Conservation (phyloP, 805 yeast species). For the Blastobotrys attinorum region DNA sequence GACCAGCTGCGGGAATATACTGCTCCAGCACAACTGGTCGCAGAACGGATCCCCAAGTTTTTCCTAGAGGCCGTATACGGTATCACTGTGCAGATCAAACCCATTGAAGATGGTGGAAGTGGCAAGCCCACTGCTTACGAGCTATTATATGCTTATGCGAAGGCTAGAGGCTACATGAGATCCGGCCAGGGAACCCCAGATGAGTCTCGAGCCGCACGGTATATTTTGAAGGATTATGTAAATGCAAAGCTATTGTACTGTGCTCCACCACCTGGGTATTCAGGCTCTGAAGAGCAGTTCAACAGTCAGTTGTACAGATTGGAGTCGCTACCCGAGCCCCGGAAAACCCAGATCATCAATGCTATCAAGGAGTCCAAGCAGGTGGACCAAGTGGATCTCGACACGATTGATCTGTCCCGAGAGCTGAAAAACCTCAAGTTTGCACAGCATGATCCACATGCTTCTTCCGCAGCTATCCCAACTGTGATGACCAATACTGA, state of each 20-base stretch:
- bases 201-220: constrained; percentile 89
- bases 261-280: constrained; percentile 69
- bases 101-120: constrained; percentile 78
- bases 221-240: constrained; percentile 88
- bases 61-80: constrained; percentile 90
- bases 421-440: constrained; percentile 71
- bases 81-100: constrained; percentile 71
- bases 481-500: constrained; percentile 21
- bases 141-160: constrained; percentile 81
- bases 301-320: constrained; percentile 69
- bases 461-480: constrained; percentile 33
- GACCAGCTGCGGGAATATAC: constrained; percentile 91
- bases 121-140: constrained; percentile 87
- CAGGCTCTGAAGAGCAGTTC: constrained; percentile 39
- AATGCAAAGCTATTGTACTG: constrained; percentile 80
- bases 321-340: constrained; percentile 56
- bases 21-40: constrained; percentile 79
- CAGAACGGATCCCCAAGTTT: constrained; percentile 81
- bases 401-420: constrained; percentile 53
- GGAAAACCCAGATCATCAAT: constrained; percentile 53
- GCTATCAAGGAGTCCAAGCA: constrained; percentile 40
- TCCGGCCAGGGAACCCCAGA: constrained; percentile 97
- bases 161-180: constrained; percentile 90
- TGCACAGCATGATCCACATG: constrained; percentile 62
- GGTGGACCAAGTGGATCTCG: constrained; percentile 30